Base-by-base conservation (phyloP, 2,329 filamentous ascomycete genomes). In the Triangularia setosa region DNA sequence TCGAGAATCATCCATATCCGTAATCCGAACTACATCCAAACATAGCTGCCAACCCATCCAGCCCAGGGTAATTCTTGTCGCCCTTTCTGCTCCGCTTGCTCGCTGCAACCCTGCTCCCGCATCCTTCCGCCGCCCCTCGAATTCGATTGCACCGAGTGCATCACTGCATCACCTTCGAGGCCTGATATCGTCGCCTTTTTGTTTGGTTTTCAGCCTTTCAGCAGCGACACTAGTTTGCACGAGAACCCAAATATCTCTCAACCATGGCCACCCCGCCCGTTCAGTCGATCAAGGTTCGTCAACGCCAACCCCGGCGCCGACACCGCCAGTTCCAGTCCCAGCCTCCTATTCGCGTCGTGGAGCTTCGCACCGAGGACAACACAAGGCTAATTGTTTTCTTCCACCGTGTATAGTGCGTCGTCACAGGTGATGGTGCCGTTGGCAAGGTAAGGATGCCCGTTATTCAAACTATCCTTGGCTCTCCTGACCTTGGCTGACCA, bases 391-490 rank as follows among this genome's bases (percentile, higher is more conserved):
- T 75, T 70, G 71, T 77, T 72, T 62, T 67, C 40, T 64, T 63
- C 65, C 64, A 58, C 12, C 68, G 25, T 40, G 25, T 74, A 66
- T 72, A 97, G 93, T 99, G 95, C 79, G 95, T 99, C 77, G 95
- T 99, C 76, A 98, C 95, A 69, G 95, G 95, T 82, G 95, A 99
- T 79, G 95, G 95, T 91, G 95, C 95, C 77, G 95, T 99, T 74
- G 95, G 95, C 80, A 99, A 99, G 87, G 93, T 97, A 80, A 80
- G 83, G 64, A 53, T 55, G 28, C 60, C 52, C 64, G 64, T 67
- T 62, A 53, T 65, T 55, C 58, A 64, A 60, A 21, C 7, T 59
- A 60, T 61, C 23, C 33, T 18, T 58, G 12, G 62, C 60, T 61
- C 56, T n/a, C 56, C 58, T 57, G 63, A 63, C 66, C 64, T 65